These are phyloP conservation scores for Fusarium redolens DNA, from an alignment of 2,329 filamentous ascomycete species.

Conservation along the genomic window DNA sequence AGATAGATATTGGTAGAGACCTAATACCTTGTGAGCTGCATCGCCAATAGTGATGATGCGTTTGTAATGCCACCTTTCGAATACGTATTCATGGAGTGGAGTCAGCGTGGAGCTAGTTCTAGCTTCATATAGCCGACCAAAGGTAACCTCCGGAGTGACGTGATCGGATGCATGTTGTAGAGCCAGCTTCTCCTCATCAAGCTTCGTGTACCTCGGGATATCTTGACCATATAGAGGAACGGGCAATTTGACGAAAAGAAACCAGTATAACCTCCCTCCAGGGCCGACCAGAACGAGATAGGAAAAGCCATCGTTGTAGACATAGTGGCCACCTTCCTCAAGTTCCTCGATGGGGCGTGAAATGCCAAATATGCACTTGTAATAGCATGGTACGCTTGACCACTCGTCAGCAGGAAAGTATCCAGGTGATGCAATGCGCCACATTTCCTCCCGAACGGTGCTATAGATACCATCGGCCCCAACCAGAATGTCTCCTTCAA, in stretches of 20 bases:
- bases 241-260: neutral
- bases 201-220: neutral
- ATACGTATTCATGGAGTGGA: constrained; percentile 5
- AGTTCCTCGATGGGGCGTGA: neutral
- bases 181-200: neutral
- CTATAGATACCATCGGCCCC: constrained; percentile 58
- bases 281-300: neutral
- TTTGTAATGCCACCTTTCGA: constrained; percentile 10
- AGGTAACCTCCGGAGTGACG: neutral
- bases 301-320: neutral
- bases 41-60: constrained; percentile 6
- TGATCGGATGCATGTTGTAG: neutral
- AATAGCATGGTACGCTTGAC: constrained; percentile 4
- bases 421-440: constrained; percentile 8
- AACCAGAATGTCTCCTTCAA: constrained; percentile 50
- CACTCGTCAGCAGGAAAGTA: constrained; percentile 22
- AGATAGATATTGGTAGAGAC: accelerated
- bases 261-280: constrained; percentile 7
- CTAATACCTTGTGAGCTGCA: constrained; percentile 9
- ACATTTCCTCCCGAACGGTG: constrained; percentile 48
- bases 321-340: neutral
- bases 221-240: neutral
- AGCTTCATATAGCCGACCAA: neutral
- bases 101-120: neutral
- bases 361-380: constrained; percentile 18